Base-by-base conservation (phyloP, 2,329 filamentous ascomycete genomes). In the Periconia sp. region DNA sequence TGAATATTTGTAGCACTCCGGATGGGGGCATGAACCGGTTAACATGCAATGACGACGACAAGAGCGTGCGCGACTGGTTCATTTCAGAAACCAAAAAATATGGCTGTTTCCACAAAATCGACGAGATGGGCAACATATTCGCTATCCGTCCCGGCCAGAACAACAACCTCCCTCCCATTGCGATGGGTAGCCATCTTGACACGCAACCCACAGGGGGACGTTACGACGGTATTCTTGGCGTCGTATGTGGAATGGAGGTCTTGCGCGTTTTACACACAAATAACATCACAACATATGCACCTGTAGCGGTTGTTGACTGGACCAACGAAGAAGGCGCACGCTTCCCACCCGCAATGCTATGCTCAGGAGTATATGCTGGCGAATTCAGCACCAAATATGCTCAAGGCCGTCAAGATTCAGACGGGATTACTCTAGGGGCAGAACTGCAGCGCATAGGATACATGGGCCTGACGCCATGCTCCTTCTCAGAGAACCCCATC, bases 401-500 rank as follows among this genome's bases (percentile, higher is more conserved):
- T 30, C 67, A 68, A 54, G 55, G 54, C 5, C 60, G 59, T 11
- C 55, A 57, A 37, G 69, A 71, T 64, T 82, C 90, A 8, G 79
- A 82, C 27, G 80, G 80, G 0, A 81, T 82, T 14, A 85, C 82
- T 9, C 55, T 74, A 46, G 64, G 65, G 19, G 49, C 60, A 11
- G 73, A 69, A 9, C 43, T 75, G 8, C 46, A 63, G 19, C 42
- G 62, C 1, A 73, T 71, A 19, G 67, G 66, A 1, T 75, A 74
- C 49, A 55, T 70, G 0, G 70, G 73, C 1, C 41, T 51, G 6
- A 71, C 79, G 0, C 77, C 80, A 1, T 83, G 83, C 41, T 83
- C 79, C 46, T 80, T 86, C 68, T 76, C 79, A 53, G 76, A 78
- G 19, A 83, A 81, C 15, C 85, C 85, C 0, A 82, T 91, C 65